Base-by-base conservation (phyloP, 306 rosid genomes). In the Gastrolobium villosum region DNA sequence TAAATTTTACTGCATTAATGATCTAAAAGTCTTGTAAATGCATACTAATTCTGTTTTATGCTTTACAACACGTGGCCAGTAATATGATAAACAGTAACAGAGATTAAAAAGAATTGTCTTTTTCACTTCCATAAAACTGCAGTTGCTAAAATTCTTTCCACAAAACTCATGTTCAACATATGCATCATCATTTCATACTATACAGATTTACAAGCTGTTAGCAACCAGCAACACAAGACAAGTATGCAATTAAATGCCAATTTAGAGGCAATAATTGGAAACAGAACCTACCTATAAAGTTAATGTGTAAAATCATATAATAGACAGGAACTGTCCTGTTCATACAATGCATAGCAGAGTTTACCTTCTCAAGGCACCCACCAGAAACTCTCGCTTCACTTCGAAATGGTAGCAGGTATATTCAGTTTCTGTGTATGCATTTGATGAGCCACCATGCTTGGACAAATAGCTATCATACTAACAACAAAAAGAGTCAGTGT, bases 401-500 rank as follows among this genome's bases (percentile, higher is more conserved):
- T 92, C 99, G 82, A 95, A 95, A 87, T 95, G 96, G 83, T 95
- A 95, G 92, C 97, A 92, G n/a, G 99, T 95, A 82, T 89, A 86
- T 83, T 95, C 98, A 26, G 91, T 76, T 84, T 93, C 97, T 34
- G 99, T 95, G 80, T 88, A 95, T 35, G 99, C 99, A 81, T 95
- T 95, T 81, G 99, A 92, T 53, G 93, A 87, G 31, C 99, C 99
- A 77, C 99, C 99, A 60, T 95, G 99, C 84, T 95, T 95, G 83
- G 97, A 95, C 90, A 95, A 87, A 87, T 91, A 95, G 85, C 98
- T 91, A 85, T 95, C 99, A 82, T 93, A 95, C 99, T 95, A 91
- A 74, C 80, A 79, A 88, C 68, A 41, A 67, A 73, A 84, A 90
- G 59, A 81, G 83, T 84, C 80, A 10, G 40, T 70, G 76, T 70